Conservation (phyloP, 352 stramenopile genomes). For the Phytopythium sindhum region DNA sequence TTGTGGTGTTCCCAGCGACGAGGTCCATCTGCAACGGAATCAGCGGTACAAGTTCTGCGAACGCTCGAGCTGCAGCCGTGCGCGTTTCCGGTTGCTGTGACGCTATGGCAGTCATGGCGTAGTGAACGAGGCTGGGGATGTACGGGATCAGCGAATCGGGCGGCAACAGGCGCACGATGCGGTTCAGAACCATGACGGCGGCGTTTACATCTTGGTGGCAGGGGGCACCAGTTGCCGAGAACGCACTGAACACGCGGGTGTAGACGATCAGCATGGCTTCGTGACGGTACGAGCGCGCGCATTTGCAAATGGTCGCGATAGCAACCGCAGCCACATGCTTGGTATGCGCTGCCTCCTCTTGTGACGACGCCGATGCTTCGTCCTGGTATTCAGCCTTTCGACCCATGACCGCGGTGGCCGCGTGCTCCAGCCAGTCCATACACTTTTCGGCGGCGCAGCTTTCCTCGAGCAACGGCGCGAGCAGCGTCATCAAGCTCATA, state of each 20-base stretch:
- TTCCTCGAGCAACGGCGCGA: slow-evolving; percentile 30
- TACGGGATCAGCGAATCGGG: slow-evolving; percentile 36
- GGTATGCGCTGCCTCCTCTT: slow-evolving; percentile 16
- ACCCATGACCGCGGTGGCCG: slow-evolving; percentile 27
- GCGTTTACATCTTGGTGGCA: slow-evolving; percentile 18
- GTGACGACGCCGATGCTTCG: not conserved
- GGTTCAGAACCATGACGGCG: slow-evolving; percentile 57
- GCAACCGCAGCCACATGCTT: slow-evolving; percentile 32
- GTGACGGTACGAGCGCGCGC: slow-evolving; percentile 21
- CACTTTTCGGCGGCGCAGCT: slow-evolving; percentile 22
- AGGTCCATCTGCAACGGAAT: slow-evolving; percentile 80
- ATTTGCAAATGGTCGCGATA: slow-evolving; percentile 45
- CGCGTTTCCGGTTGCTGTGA: slow-evolving; percentile 37
- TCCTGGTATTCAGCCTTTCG: slow-evolving; percentile 3
- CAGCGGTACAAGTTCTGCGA: slow-evolving; percentile 65
- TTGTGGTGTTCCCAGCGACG: slow-evolving; percentile 4
- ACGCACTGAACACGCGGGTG: slow-evolving; percentile 36
- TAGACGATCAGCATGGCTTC: slow-evolving; percentile 54
- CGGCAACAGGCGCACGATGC: slow-evolving; percentile 33
- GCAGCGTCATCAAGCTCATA: slow-evolving; percentile 41
- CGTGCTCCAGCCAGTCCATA: slow-evolving; percentile 41
- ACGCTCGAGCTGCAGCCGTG: slow-evolving; percentile 48
- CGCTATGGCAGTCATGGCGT: slow-evolving; percentile 66
- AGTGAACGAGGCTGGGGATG: slow-evolving; percentile 67
- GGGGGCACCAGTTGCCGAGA: slow-evolving; percentile 8